These are phyloP conservation scores for Fulvia fulva DNA, from an alignment of 2,329 filamentous ascomycete species.

Conservation along the genomic window DNA sequence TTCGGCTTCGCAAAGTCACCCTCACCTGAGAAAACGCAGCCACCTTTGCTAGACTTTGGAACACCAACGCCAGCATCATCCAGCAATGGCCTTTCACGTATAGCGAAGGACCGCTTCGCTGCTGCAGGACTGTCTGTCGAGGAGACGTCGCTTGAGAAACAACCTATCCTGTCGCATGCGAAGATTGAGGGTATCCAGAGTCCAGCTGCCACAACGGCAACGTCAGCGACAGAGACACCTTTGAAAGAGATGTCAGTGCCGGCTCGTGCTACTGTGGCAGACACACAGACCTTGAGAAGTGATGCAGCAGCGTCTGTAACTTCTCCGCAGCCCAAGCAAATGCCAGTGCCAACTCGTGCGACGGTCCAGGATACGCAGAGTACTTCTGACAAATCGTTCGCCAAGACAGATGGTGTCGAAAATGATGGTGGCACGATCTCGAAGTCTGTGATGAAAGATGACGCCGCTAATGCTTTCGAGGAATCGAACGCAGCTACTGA, in stretches of 20 bases:
- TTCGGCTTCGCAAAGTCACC: slow-evolving; percentile 30
- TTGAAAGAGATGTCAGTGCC: not conserved
- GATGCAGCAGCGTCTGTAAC: not conserved
- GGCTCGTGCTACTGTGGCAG: not conserved
- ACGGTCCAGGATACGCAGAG: not conserved
- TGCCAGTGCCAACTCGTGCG: not conserved
- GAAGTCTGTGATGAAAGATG: not conserved
- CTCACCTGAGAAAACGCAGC: slow-evolving; percentile 16
- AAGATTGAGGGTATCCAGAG: not conserved
- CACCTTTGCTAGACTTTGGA: not conserved
- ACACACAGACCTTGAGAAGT: not conserved
- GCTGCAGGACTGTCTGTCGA: not conserved
- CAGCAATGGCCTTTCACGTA: not conserved
- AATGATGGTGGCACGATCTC: not conserved
- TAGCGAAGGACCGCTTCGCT: not conserved
- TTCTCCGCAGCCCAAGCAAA: not conserved
- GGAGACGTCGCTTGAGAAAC: not conserved
- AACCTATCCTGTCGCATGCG: not conserved
- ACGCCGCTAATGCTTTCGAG: not conserved
- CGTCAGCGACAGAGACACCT: not conserved
- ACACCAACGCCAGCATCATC: slow-evolving; percentile 3
- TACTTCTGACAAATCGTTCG: no score
- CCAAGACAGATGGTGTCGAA: not conserved
- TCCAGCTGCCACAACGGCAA: not conserved
- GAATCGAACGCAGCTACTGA: not conserved